phyloP scores from a whole-genome alignment of 768 basidiomycete species.

The Termitomyces titanicus region DNA sequence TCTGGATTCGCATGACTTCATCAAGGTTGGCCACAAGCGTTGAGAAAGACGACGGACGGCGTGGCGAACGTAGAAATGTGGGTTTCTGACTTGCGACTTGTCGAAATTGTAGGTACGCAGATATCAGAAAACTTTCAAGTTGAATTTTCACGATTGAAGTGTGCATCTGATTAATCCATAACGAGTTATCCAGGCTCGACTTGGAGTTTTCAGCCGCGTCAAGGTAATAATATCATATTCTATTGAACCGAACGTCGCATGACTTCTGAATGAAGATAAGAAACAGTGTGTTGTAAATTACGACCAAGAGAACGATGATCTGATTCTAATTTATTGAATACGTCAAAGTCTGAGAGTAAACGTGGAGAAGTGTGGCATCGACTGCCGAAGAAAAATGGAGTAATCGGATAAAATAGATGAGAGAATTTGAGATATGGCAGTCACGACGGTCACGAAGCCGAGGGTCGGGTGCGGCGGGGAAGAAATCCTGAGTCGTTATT shows the following conservation, averaged over 20 bases:
- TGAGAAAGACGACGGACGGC: background rate
- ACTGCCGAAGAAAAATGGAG: constrained; percentile 4
- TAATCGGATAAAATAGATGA: constrained; percentile 5
- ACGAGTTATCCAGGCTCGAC: background rate
- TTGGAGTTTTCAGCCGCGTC: background rate
- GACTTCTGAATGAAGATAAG: too few species aligned
- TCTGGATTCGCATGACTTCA: background rate
- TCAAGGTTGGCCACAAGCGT: background rate
- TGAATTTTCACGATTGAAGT: background rate
- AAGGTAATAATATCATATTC: background rate
- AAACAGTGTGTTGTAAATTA: background rate
- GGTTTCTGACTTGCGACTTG: background rate
- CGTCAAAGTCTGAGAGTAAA: background rate
- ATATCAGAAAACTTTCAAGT: background rate
- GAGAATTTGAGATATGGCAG: constrained; percentile 9
- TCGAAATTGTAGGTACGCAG: background rate
- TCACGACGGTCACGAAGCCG: constrained; percentile 17
- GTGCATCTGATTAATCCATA: background rate
- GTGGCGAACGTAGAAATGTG: background rate
- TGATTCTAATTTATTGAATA: background rate
- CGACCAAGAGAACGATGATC: background rate
- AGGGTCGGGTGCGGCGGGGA: constrained; percentile 5
- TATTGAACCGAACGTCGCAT: too few species aligned
- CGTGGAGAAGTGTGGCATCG: background rate
- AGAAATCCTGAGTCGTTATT: constrained; percentile 8